Evolutionary conservation across 2,329 filamentous ascomycete genomes (phyloP).

Genomic region (Dactylellina parvicollis): DNA sequence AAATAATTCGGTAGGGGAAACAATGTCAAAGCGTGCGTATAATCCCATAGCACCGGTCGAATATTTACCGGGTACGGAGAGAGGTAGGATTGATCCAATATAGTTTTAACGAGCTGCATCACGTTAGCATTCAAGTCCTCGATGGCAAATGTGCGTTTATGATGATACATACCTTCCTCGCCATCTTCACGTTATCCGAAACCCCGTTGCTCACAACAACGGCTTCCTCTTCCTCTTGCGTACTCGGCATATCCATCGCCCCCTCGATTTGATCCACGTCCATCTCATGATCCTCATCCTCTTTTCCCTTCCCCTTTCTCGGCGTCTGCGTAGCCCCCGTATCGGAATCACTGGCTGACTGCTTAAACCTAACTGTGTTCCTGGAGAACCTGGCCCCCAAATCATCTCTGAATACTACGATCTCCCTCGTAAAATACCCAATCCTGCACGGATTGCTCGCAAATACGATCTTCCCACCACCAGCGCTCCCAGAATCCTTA

Average conservation of each 20-base stretch:
- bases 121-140: slow-evolving; percentile 60
- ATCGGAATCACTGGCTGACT: slow-evolving; percentile 55
- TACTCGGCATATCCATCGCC: slow-evolving; percentile 25
- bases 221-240: slow-evolving; percentile 36
- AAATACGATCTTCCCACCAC: slow-evolving; percentile 81
- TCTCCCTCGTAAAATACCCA: slow-evolving; percentile 84
- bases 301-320: slow-evolving; percentile 36
- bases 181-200: slow-evolving; percentile 63
- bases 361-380: slow-evolving; percentile 76
- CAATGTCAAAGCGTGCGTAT: slow-evolving; percentile 78
- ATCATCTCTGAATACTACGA: slow-evolving; percentile 88
- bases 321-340: background rate
- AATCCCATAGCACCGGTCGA: slow-evolving; percentile 91
- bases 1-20: slow-evolving; percentile 67
- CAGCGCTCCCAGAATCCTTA: slow-evolving; percentile 64
- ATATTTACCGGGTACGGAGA: slow-evolving; percentile 83
- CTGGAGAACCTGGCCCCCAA: slow-evolving; percentile 81
- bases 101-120: slow-evolving; percentile 81
- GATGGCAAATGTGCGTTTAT: background rate
- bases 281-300: slow-evolving; percentile 63
- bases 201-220: slow-evolving; percentile 56
- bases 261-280: slow-evolving; percentile 62
- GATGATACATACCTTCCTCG: slow-evolving; percentile 53
- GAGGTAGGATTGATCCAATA: slow-evolving; percentile 89
- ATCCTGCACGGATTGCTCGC: slow-evolving; percentile 86